phyloP scores from a whole-genome alignment of 805 yeast species.

The Pichia kluyveri region DNA sequence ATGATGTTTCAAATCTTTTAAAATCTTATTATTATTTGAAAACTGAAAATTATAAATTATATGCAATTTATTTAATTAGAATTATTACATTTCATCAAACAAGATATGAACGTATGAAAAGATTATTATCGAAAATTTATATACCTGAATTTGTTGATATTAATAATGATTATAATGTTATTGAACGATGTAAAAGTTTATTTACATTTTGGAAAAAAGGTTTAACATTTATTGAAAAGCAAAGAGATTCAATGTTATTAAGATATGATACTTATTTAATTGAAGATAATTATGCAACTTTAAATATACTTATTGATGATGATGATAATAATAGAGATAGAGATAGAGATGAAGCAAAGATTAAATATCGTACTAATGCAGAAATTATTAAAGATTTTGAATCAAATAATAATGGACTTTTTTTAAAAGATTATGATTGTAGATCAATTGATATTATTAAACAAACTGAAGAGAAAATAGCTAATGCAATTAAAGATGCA shows the following conservation, averaged over 20 bases:
- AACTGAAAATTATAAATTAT: neutral
- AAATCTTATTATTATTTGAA: neutral
- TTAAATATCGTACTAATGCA: neutral
- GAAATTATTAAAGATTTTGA: constrained; percentile 2
- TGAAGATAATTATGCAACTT: neutral
- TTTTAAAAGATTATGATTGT: constrained; percentile 4
- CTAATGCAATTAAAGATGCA: neutral
- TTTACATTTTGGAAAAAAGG: neutral
- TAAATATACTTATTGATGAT: neutral
- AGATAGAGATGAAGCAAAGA: neutral
- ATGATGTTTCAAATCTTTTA: neutral
- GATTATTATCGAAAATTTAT: neutral
- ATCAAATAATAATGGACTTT: neutral
- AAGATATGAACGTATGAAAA: neutral
- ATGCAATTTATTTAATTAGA: constrained; percentile 2
- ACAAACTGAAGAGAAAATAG: neutral
- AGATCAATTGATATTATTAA: neutral
- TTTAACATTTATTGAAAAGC: neutral
- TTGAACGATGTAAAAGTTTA: neutral
- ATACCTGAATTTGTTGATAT: constrained; percentile 1
- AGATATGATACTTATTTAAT: neutral
- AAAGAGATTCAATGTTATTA: neutral
- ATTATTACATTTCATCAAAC: neutral
- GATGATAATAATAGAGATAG: neutral
- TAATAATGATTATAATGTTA: neutral